Evolutionary conservation across 345 rosid species (phyloP).

Genomic region (Gossypium herbaceum): DNA sequence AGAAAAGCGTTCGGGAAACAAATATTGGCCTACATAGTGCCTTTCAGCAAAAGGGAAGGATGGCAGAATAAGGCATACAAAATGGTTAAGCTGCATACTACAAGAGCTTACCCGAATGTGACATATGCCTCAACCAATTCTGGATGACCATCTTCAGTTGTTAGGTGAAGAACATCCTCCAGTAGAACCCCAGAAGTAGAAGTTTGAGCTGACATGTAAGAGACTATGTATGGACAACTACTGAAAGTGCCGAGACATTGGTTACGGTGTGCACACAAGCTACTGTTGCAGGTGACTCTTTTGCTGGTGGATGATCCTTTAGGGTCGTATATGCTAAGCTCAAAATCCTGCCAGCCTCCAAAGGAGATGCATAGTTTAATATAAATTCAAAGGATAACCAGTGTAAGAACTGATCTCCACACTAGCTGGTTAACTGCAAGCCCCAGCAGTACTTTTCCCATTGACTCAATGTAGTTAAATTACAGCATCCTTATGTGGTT

Average conservation of each 20-base stretch:
- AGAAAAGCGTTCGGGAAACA: slow-evolving; percentile 8
- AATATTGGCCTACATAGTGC: not conserved
- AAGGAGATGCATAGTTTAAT: not conserved
- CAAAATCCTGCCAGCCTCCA: slow-evolving; percentile 53
- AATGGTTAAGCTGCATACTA: not conserved
- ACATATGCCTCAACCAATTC: slow-evolving; percentile 57
- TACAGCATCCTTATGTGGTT: too few relatives aligned
- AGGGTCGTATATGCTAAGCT: slow-evolving; percentile 67
- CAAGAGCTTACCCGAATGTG: slow-evolving; percentile 61
- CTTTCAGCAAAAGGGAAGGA: not conserved
- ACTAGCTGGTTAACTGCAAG: not conserved
- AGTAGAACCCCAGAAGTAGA: slow-evolving; percentile 73
- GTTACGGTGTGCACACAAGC: slow-evolving; percentile 55
- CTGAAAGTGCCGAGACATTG: slow-evolving; percentile 66
- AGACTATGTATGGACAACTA: slow-evolving; percentile 70
- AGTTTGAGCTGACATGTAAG: slow-evolving; percentile 82
- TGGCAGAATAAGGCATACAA: not conserved
- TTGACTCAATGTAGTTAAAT: not conserved
- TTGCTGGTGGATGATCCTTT: slow-evolving; percentile 61
- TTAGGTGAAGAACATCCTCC: slow-evolving; percentile 76
- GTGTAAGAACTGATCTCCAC: not conserved
- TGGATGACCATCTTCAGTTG: slow-evolving; percentile 39
- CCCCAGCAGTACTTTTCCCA: not conserved
- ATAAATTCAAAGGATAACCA: slow-evolving; percentile 10
- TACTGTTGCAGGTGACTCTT: slow-evolving; percentile 69